These are phyloP conservation scores for Penicillium sp. DNA, from an alignment of 2,329 filamentous ascomycete genomes.

Conservation along the genomic window DNA sequence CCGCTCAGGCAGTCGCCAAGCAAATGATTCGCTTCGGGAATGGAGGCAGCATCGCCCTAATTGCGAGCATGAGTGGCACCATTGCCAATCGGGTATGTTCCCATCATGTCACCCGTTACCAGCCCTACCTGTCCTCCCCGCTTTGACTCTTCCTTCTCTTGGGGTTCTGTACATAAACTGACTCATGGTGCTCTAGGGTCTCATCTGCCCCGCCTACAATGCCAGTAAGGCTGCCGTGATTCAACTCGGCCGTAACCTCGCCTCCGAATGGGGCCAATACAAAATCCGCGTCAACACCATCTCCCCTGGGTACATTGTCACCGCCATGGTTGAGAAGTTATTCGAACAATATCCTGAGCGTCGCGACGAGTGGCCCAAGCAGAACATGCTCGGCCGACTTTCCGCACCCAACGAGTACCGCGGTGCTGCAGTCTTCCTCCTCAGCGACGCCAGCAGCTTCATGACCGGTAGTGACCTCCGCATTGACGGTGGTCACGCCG, in stretches of 20 bases:
- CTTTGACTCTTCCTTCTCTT: too few species aligned
- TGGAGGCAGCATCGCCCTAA: slow-evolving; percentile 55
- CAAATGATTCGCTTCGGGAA: slow-evolving; percentile 55
- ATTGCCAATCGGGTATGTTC: slow-evolving; percentile 47
- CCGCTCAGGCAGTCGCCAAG: slow-evolving; percentile 54
- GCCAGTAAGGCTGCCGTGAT: slow-evolving; percentile 43
- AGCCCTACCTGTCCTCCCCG: too few species aligned
- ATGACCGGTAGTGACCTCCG: slow-evolving; percentile 49
- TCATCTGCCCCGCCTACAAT: slow-evolving; percentile 45
- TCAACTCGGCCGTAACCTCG: slow-evolving; percentile 41
- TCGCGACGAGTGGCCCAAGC: slow-evolving; percentile 69
- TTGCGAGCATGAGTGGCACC: slow-evolving; percentile 56
- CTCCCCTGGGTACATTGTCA: slow-evolving; percentile 42
- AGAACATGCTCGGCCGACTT: slow-evolving; percentile 73
- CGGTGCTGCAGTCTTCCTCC: slow-evolving; percentile 43
- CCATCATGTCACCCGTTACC: too few species aligned
- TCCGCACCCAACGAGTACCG: slow-evolving; percentile 62
- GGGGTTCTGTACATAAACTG: too few species aligned
- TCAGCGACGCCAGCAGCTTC: slow-evolving; percentile 46
- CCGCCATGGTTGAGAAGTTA: slow-evolving; percentile 39
- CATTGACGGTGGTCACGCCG: slow-evolving; percentile 48
- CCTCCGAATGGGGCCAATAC: slow-evolving; percentile 42
- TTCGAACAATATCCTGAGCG: slow-evolving; percentile 61
- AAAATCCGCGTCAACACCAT: slow-evolving; percentile 45
- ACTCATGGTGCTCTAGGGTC: too few species aligned